These are phyloP conservation scores for Sphaerostilbella broomeana DNA, from an alignment of 2,329 filamentous ascomycete species.

Conservation along the genomic window DNA sequence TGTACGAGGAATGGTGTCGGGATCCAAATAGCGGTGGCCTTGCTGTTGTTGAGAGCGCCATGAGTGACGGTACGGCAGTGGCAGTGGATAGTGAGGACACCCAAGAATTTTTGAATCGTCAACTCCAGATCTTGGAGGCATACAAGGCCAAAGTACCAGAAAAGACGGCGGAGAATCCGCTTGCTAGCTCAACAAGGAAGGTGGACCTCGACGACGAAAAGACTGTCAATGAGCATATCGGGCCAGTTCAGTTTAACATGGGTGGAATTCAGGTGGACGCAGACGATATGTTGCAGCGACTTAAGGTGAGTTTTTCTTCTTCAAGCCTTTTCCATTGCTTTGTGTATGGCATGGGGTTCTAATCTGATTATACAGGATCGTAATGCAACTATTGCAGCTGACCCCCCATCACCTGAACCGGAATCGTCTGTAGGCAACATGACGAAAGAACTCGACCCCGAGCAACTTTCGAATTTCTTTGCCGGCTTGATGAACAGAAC, in stretches of 20 bases:
- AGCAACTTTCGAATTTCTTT: slow-evolving; percentile 55
- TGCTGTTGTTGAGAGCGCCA: slow-evolving; percentile 34
- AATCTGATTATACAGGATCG: slow-evolving; percentile 39
- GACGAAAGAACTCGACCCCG: slow-evolving; percentile 42
- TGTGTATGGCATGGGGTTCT: neutral
- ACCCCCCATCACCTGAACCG: slow-evolving; percentile 33
- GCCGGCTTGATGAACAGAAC: slow-evolving; percentile 53
- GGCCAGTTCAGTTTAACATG: slow-evolving; percentile 96
- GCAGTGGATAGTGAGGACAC: slow-evolving; percentile 49
- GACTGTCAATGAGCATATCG: slow-evolving; percentile 71
- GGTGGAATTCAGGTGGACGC: slow-evolving; percentile 94
- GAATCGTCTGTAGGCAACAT: slow-evolving; percentile 36
- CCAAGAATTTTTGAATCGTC: slow-evolving; percentile 69
- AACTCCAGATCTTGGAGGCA: slow-evolving; percentile 68
- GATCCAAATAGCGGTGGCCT: slow-evolving; percentile 61
- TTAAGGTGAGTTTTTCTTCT: slow-evolving; percentile 57
- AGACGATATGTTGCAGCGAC: slow-evolving; percentile 81
- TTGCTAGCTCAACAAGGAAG: slow-evolving; percentile 20
- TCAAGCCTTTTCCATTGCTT: neutral
- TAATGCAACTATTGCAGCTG: slow-evolving; percentile 45
- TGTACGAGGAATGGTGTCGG: slow-evolving; percentile 74
- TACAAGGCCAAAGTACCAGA: slow-evolving; percentile 50
- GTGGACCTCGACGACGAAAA: slow-evolving; percentile 35
- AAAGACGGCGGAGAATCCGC: slow-evolving; percentile 25
- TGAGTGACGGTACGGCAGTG: slow-evolving; percentile 30